Conservation (phyloP, 2,329 filamentous ascomycete species). For the Claviceps digitariae region DNA sequence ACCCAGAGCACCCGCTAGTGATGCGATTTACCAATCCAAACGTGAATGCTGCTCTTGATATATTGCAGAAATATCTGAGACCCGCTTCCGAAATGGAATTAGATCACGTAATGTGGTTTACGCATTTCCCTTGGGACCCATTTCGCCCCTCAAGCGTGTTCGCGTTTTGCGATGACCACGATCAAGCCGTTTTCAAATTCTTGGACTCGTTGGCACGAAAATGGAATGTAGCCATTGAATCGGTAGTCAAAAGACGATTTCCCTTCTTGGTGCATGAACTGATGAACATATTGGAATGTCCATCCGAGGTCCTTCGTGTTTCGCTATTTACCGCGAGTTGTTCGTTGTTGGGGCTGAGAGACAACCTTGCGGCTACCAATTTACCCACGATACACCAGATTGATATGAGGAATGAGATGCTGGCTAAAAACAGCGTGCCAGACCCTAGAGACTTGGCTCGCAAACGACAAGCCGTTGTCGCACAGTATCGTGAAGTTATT, state of each 20-base stretch:
- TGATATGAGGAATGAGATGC: neutral
- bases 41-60: slow-evolving; percentile 12
- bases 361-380: neutral
- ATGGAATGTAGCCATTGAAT: slow-evolving; percentile 11
- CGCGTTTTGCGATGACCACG: neutral
- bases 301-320: slow-evolving; percentile 12
- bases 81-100: neutral
- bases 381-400: neutral
- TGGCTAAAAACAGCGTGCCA: neutral
- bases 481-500: neutral
- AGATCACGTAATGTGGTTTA: neutral
- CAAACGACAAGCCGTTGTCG: neutral
- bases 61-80: neutral
- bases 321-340: slow-evolving; percentile 19
- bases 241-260: slow-evolving; percentile 10
- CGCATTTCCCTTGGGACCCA: neutral
- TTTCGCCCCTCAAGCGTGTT: neutral
- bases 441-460: neutral
- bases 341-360: slow-evolving; percentile 10
- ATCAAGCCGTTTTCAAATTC: slow-evolving; percentile 11
- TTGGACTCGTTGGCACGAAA: slow-evolving; percentile 9
- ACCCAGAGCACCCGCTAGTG: slow-evolving; percentile 19
- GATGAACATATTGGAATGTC: slow-evolving; percentile 11
- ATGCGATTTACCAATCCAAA: slow-evolving; percentile 5
- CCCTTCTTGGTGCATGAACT: slow-evolving; percentile 18